phyloP scores from a whole-genome alignment of 2,329 filamentous ascomycete species.

The Scopulariopsis brevicaulis region DNA sequence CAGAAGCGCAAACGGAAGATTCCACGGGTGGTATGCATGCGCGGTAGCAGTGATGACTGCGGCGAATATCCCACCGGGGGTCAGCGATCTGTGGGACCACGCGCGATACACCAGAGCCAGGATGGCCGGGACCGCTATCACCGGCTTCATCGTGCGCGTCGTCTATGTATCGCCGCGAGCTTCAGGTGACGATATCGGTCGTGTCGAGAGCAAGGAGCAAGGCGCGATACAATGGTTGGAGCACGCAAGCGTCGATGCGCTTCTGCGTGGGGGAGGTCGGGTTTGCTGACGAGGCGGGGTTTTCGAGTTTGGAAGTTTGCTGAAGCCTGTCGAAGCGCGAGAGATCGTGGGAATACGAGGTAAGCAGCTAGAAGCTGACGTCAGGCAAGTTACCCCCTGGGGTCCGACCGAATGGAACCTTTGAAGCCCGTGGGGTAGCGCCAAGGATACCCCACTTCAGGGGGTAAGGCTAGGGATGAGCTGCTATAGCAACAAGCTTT shows the following conservation, averaged over 20 bases:
- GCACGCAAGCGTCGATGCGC: not conserved
- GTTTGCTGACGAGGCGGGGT: not conserved
- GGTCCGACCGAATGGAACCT: no score
- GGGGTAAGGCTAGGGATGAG: not conserved
- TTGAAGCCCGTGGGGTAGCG: not conserved
- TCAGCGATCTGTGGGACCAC: constrained; percentile 65
- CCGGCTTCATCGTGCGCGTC: constrained; percentile 37
- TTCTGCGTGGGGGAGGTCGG: not conserved
- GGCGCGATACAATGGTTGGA: not conserved
- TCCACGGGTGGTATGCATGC: constrained; percentile 89
- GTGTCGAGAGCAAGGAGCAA: not conserved
- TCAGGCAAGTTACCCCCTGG: not conserved
- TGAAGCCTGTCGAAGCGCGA: not conserved
- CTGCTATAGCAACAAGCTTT: not conserved
- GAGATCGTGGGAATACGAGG: not conserved
- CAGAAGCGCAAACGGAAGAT: constrained; percentile 76
- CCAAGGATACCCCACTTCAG: not conserved
- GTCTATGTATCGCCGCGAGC: not conserved
- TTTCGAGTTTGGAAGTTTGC: not conserved
- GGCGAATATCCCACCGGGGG: constrained; percentile 59
- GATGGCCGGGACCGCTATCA: constrained; percentile 46
- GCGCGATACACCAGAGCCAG: constrained; percentile 54
- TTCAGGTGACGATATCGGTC: not conserved
- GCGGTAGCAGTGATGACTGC: constrained; percentile 64
- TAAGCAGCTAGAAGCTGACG: not conserved